Percentiles rank a stretch among this genome's conserved stretches.
phyloP scores from a whole-genome alignment of 495 filamentous ascomycete genomes.

The Tuber magnatum region DNA sequence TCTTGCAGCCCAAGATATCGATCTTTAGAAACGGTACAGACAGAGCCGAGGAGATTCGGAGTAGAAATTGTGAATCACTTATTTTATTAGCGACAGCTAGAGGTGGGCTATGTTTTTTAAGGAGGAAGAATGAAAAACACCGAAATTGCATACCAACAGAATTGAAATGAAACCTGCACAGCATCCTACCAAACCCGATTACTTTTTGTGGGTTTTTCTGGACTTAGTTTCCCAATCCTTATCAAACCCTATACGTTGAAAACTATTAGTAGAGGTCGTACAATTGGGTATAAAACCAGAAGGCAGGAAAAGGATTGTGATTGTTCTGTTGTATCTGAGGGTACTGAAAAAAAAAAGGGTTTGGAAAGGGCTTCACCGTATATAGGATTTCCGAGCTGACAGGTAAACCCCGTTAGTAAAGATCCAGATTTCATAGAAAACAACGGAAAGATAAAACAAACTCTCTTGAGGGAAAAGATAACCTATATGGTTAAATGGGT shows the following conservation, averaged over 20 bases:
- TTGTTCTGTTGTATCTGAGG: neutral
- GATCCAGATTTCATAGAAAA: neutral
- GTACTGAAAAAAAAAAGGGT: neutral
- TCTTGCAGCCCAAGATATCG: neutral
- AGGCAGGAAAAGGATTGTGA: neutral
- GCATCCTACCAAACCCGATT: neutral
- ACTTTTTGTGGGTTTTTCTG: neutral
- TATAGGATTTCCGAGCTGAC: slow-evolving; percentile 42
- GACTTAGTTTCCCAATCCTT: neutral
- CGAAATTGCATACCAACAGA: neutral
- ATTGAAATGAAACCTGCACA: neutral
- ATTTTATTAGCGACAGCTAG: neutral
- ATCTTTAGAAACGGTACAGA: neutral
- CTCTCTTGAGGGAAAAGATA: slow-evolving; percentile 51
- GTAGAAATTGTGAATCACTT: neutral
- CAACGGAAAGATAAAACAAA: slow-evolving; percentile 35
- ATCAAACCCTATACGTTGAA: neutral
- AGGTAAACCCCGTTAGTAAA: slow-evolving; percentile 14
- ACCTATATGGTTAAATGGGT: slow-evolving; percentile 47
- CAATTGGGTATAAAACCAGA: neutral
- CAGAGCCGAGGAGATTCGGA: neutral
- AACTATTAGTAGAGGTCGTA: neutral
- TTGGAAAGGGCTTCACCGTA: slow-evolving; percentile 35
- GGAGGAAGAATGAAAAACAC: neutral
- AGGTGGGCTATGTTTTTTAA: neutral